Evolutionary conservation across 768 basidiomycete genomes (phyloP), one percentile per base, ranked within the genome.

Genomic region (Boletus speciosus): DNA sequence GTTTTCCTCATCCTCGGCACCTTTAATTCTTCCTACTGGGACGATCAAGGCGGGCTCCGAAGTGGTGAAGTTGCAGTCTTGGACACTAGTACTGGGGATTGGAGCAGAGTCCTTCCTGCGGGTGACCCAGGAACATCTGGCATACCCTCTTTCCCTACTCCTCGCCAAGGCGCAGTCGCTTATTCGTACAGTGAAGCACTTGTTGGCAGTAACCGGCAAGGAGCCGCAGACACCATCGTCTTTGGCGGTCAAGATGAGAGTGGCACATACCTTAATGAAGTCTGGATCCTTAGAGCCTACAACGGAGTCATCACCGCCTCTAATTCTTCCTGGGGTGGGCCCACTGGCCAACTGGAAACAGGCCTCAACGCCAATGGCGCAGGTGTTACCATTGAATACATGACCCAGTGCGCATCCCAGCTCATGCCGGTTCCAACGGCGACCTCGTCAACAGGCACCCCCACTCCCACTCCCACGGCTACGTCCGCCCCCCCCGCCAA

Each of bases 221-320:
- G 61, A 19, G 80, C 78, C 19, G 76, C 87, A 25, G 90, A 93
- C 64, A 86, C 82, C 16, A 78, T 93, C 42, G 81, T 92, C 10
- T 93, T 90, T 58, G 90, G 90, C 34, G 90, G 90, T 38, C 79
- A 79, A 60, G 88, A 90, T 65, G 73, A 75, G 41, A 66, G 73
- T 51, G 90, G 90, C 14, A 80, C 74, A 25, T 84, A 88, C 63
- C 74, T 90, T 4, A 79, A 82, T 38, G 90, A 93, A 52, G 64
- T 93, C 11, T 93, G 90, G 90, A 66, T 93, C 8, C 75, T 93
- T 56, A 76, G 90, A 49, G 80, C 87, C 5, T 92, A 91, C 68
- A 76, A 78, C 56, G 85, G 76, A n/a, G 68, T 77, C 32, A 63
- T 88, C 51, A 78, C 79, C n/a, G 58, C 78, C n/a, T 78, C 82